These are phyloP conservation scores for Leptomonas seymouri DNA, from an alignment of 208 protist genomes.

Conservation along the genomic window DNA sequence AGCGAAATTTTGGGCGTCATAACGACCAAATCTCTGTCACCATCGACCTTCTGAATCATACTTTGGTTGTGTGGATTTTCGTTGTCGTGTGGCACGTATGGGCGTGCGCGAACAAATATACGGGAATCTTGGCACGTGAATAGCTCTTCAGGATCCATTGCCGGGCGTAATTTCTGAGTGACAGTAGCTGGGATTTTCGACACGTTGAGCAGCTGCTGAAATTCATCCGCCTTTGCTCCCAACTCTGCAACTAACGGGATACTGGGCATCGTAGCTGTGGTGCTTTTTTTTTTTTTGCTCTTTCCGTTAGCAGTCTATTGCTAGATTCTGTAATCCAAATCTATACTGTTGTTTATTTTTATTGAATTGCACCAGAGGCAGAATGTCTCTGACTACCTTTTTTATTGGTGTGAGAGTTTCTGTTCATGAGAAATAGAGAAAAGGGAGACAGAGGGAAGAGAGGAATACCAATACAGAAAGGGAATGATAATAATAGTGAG, in stretches of 20 bases:
- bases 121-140: conserved; percentile 83
- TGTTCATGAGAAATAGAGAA: background rate
- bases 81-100: conserved; percentile 82
- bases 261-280: conserved; percentile 63
- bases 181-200: conserved; percentile 57
- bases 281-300: background rate
- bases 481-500: background rate
- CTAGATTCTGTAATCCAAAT: too few relatives aligned
- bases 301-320: too few relatives aligned
- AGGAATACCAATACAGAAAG: conserved; percentile 13
- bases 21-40: conserved; percentile 73
- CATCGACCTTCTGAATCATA: conserved; percentile 82
- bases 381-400: background rate
- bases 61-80: conserved; percentile 68
- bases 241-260: conserved; percentile 87
- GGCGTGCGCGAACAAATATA: conserved; percentile 85
- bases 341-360: too few relatives aligned
- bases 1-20: conserved; percentile 89
- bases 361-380: background rate
- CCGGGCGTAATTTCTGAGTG: conserved; percentile 59
- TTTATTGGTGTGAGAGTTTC: too few relatives aligned
- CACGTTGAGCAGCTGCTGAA: conserved; percentile 78
- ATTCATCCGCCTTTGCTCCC: conserved; percentile 79
- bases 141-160: conserved; percentile 75
- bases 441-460: conserved; percentile 18